Base-by-base conservation (phyloP, 768 basidiomycete species). In the Pleurotus platypus region DNA sequence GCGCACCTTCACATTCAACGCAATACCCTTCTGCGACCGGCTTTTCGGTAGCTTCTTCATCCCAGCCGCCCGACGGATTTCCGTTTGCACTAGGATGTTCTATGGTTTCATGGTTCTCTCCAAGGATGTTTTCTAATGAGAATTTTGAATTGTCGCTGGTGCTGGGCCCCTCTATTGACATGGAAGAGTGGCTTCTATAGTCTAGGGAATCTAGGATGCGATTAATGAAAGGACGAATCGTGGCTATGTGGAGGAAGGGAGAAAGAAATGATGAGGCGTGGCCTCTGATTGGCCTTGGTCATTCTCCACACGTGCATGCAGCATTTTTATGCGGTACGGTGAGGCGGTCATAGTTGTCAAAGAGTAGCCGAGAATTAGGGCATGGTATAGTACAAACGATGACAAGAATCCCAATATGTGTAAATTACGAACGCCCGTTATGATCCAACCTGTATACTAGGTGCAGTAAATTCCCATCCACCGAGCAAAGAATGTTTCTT, bases 1-100 rank as follows among this genome's bases (percentile, higher is more conserved):
- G 27, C 69, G 63, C 59, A 91, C 92, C 92, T 83, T 94, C 92
- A 67, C 92, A 93, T 69, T 94, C 92, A 53, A 92, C 69, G 60
- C 92, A 94, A 64, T 77, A 87, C 0, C 89, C 90, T 53, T 89
- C 85, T 9, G 73, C 69, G 12, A 75, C 72, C 7, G 78, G 74
- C 40, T 70, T 75, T 57, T 76, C 72, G 8, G 69, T 67, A 0
- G 67, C 65, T 67, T 89, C 87, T 62, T 90, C 86, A 57, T 89
- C 86, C 86, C 86, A 87, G 11, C 85, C 87, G 39, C 74, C 74
- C 8, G 75, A 72, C 22, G 75, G 68, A 18, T 69, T 64, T 37
- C 72, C 70, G 53, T 69, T 66, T 5, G 65, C 62, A n/a, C 75
- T 75, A 1, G 83, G 78, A 62, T 86, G 79, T 62, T 87, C 87